A percentile compares a stretch with the other conserved stretches of the same genome.
Conservation (phyloP, 257 asterid genomes). For the Striga asiatica region DNA sequence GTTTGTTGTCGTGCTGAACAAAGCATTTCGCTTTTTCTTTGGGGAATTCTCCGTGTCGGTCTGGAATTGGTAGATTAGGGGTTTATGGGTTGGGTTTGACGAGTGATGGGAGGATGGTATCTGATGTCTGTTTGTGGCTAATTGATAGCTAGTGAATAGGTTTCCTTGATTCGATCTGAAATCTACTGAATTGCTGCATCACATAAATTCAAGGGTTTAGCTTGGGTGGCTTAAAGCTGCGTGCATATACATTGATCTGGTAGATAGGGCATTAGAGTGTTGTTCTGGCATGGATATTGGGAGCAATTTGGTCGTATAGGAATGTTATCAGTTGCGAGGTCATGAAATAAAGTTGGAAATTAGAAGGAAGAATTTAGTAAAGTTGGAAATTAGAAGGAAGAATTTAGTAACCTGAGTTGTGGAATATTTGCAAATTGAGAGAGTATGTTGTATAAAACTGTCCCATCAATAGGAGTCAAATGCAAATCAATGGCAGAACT, state of each 20-base stretch:
- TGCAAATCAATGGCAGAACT: background rate
- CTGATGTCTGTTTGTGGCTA: constrained; percentile 6
- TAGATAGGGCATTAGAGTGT: background rate
- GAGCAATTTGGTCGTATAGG: background rate
- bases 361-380: too few relatives aligned
- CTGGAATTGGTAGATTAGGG: background rate
- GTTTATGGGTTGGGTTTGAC: background rate
- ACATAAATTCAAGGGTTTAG: background rate
- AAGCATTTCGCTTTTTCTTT: background rate
- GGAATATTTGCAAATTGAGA: background rate
- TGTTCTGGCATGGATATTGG: background rate
- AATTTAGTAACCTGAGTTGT: background rate
- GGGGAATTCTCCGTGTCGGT: background rate
- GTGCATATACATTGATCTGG: background rate
- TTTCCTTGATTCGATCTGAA: background rate
- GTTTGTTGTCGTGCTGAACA: constrained; percentile 7
- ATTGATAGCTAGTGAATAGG: constrained; percentile 6
- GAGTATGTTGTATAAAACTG: background rate
- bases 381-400: too few relatives aligned
- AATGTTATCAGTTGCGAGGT: background rate
- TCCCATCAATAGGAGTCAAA: background rate
- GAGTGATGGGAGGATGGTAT: background rate
- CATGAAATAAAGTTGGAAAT: too few relatives aligned
- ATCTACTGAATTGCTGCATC: constrained; percentile 5
- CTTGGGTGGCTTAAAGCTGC: background rate